Conservation (phyloP, 257 asterid species). For the Forsythia suspensa region DNA sequence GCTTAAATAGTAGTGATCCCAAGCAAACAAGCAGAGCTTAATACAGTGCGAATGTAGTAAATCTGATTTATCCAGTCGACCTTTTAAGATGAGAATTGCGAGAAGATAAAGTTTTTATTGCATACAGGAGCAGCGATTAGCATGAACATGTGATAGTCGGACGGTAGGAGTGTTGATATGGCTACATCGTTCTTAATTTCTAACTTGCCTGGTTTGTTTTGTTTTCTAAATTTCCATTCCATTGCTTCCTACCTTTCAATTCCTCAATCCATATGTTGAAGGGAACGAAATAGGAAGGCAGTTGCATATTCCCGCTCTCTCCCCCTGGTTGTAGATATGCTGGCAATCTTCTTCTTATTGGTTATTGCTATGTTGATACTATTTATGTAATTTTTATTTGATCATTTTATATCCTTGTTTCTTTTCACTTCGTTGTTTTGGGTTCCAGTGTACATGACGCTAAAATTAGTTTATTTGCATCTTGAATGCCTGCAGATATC, state of each 20-base stretch:
- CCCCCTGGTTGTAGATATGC: too few species aligned
- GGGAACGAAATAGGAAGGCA: too few species aligned
- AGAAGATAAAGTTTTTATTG: background rate
- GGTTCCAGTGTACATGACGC: background rate
- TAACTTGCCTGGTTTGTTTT: background rate
- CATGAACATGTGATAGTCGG: background rate
- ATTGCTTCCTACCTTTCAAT: too few species aligned
- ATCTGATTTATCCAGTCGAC: background rate
- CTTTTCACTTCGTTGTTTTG: background rate
- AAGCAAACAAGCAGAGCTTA: background rate
- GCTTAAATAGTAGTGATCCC: background rate
- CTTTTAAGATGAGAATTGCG: background rate
- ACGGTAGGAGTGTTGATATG: background rate
- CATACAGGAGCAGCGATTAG: background rate
- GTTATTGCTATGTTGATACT: background rate
- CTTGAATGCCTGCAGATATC: conserved; percentile 57
- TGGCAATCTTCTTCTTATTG: too few species aligned
- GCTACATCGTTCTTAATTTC: background rate
- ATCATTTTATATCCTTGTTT: background rate
- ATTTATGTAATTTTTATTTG: background rate
- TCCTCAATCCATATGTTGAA: too few species aligned
- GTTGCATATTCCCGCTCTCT: too few species aligned
- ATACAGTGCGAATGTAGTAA: background rate
- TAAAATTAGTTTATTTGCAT: background rate
- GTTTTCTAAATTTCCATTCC: too few species aligned